A percentile compares a stretch with the other conserved stretches of the same genome.
Evolutionary conservation across 768 basidiomycete species (phyloP).

Genomic region (Boletus patriciae): DNA sequence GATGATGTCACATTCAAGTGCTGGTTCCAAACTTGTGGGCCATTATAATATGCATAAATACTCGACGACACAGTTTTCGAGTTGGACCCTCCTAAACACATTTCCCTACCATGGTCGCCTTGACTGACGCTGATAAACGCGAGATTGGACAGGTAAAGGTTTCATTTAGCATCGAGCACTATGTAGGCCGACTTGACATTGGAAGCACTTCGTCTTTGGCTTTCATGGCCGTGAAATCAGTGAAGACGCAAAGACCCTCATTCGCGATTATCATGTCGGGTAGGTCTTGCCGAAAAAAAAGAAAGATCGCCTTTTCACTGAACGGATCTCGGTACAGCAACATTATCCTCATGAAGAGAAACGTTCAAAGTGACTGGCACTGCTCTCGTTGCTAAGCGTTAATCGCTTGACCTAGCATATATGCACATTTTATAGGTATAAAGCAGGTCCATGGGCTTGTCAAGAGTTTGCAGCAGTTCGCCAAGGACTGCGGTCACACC

Average conservation of each 20-base stretch:
- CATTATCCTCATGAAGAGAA: conserved; percentile 69
- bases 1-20: no score
- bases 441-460: conserved; percentile 51
- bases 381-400: neutral
- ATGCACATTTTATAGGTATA: conserved; percentile 40
- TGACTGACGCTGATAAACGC: conserved; percentile 41
- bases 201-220: conserved; percentile 71
- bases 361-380: conserved; percentile 48
- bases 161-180: neutral
- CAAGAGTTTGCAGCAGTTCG: conserved; percentile 50
- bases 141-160: conserved; percentile 46
- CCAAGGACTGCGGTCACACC: conserved; percentile 55
- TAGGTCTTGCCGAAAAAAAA: conserved; percentile 17
- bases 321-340: conserved; percentile 34
- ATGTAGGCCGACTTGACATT: neutral
- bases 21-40: no score
- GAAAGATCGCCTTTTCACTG: neutral
- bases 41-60: no score
- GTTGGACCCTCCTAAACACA: neutral
- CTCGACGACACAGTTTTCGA: neutral
- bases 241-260: conserved; percentile 54
- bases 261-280: conserved; percentile 63
- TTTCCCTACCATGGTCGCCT: conserved; percentile 14
- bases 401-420: neutral
- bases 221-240: conserved; percentile 59